Percentiles rank a stretch among this genome's conserved stretches.
phyloP scores from a whole-genome alignment of 225 moss, liverwort and hornwort genomes.

The Rhytidiadelphus loreus region DNA sequence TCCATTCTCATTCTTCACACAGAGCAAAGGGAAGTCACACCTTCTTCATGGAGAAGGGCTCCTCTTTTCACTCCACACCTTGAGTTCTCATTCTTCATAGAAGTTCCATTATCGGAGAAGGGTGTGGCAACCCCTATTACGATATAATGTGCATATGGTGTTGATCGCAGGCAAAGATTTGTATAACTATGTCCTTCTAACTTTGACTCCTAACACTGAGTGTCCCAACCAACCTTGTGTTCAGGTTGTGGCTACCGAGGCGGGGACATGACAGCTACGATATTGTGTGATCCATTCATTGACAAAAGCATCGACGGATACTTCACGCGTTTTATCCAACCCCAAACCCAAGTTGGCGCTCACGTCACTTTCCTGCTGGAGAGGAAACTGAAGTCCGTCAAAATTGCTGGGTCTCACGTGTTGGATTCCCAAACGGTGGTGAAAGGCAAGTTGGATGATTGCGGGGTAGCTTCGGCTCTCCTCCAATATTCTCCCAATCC shows the following conservation, averaged over 20 bases:
- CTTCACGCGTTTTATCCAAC: constrained; percentile 23
- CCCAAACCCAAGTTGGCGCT: constrained; percentile 36
- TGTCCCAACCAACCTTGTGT: not conserved
- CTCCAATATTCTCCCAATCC: constrained; percentile 57
- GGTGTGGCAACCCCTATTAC: not conserved
- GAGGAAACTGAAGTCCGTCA: constrained; percentile 22
- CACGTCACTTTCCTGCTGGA: constrained; percentile 39
- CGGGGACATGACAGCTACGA: constrained; percentile 20
- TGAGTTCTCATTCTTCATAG: not conserved
- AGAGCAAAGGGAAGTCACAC: not conserved
- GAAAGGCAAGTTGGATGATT: constrained; percentile 41
- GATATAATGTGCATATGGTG: not conserved
- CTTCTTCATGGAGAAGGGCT: not conserved
- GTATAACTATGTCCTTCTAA: not conserved
- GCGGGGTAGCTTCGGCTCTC: constrained; percentile 24
- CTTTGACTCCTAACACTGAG: not conserved
- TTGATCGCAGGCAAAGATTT: not conserved
- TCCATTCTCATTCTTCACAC: not conserved
- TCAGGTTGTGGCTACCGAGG: constrained; percentile 51
- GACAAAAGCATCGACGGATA: constrained; percentile 33
- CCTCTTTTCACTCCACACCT: not conserved
- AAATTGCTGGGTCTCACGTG: constrained; percentile 32
- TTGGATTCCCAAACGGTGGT: constrained; percentile 39
- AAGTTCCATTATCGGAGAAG: fast-evolving
- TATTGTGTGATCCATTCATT: constrained; percentile 53